Evolutionary conservation across 2,329 filamentous ascomycete genomes (phyloP), one percentile per base, ranked within the genome.

Genomic region (Akanthomyces dipterigenus): DNA sequence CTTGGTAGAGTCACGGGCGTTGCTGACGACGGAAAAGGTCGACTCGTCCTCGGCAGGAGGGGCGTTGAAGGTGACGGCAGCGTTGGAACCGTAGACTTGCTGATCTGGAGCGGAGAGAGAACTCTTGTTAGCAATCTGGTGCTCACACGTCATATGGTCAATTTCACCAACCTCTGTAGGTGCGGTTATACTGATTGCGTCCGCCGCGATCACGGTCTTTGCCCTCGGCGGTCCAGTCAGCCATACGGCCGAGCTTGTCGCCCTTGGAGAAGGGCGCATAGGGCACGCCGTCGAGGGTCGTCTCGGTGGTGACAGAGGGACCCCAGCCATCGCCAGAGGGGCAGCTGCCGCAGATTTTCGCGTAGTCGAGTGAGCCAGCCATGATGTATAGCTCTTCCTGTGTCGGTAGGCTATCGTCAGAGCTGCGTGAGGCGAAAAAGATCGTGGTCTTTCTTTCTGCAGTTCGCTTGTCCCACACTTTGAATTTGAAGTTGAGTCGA

Each of bases 191-290:
- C 73, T 95, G 90, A 76, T 90, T 87, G 73, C 93, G 83, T 64
- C 91, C 90, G 67, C 89, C 89, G 64, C 86, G 82, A 68, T 88
- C 85, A 71, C 92, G 82, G 64, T 95, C 91, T 79, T 97, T 97
- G 75, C 90, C 87, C 73, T 97, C 95, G 53, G 87, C 73, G 20
- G 93, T 96, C 95, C 95, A 99, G 82, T 99, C 95, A 64, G 95
- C 95, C 93, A 99, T 98, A 75, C 95, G 93, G 72, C 95, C 95
- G 63, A 99, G 83, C 84, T 97, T 98, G 82, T 99, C 95, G 74
- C 91, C 92, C 79, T 99, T 99, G 68, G 93, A 97, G 82, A 95
- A 99, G 64, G 95, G 95, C 69, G 95, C 95, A 76, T 97, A 99
- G 43, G 95, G 95, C 55, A 98, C 91, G 73, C 95, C 95, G 74